These are phyloP conservation scores for Brassica rapa DNA, from an alignment of 345 rosid genomes.

Conservation along the genomic window DNA sequence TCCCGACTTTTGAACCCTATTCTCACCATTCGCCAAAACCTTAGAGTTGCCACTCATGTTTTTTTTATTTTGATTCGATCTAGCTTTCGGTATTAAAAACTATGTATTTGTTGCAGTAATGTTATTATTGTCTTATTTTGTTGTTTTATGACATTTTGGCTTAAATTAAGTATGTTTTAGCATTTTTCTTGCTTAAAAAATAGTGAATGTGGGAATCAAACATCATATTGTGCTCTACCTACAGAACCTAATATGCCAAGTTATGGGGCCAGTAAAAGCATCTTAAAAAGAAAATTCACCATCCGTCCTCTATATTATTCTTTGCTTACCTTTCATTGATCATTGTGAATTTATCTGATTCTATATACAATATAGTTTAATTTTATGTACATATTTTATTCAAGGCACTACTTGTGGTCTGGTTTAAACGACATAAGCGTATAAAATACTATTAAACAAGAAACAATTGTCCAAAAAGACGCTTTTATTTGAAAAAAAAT, in stretches of 20 bases:
- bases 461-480: constrained; percentile 35
- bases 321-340: constrained; percentile 34
- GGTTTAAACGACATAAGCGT: constrained; percentile 23
- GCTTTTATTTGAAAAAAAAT: constrained; percentile 28
- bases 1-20: no score
- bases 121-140: no score
- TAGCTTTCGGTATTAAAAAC: no score
- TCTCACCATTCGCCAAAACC: no score
- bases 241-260: constrained; percentile 32
- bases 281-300: constrained; percentile 36
- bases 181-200: neutral
- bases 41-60: no score
- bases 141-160: no score
- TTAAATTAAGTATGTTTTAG: no score
- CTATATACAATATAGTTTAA: neutral
- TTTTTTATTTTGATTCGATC: no score
- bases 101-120: no score
- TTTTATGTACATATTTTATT: neutral
- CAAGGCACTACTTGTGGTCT: constrained; percentile 10
- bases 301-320: constrained; percentile 35
- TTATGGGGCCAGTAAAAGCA: constrained; percentile 30
- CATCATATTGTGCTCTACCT: neutral
- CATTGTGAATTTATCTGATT: neutral
- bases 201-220: constrained; percentile 1
- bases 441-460: constrained; percentile 27